These are phyloP conservation scores for Pinus albicaulis DNA, from an alignment of 75 land plant genomes.

Conservation along the genomic window DNA sequence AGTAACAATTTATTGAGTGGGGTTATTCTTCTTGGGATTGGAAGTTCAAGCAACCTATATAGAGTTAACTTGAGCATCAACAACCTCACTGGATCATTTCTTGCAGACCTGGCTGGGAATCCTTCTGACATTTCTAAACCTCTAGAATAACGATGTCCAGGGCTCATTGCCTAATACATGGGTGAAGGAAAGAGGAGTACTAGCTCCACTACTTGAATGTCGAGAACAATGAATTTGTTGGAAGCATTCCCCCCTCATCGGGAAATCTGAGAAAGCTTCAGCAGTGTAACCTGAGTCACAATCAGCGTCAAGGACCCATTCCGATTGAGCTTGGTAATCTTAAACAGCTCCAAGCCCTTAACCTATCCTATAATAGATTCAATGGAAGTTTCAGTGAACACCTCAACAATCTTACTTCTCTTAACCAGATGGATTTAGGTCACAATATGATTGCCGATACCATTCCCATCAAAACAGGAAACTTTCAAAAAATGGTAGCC, in stretches of 20 bases:
- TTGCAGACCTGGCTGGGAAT: slow-evolving; percentile 30
- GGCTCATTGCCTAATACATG: slow-evolving; percentile 54
- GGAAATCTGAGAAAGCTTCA: slow-evolving; percentile 25
- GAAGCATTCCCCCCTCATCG: slow-evolving; percentile 35
- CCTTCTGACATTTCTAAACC: slow-evolving; percentile 40
- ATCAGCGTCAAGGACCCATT: slow-evolving; percentile 49
- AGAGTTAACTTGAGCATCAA: slow-evolving; percentile 78
- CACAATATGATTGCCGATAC: slow-evolving; percentile 34
- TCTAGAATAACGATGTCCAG: slow-evolving; percentile 46
- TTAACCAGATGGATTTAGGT: slow-evolving; percentile 37
- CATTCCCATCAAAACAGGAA: slow-evolving; percentile 33
- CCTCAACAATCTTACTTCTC: slow-evolving; percentile 40
- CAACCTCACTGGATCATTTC: slow-evolving; percentile 41
- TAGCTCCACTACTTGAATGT: slow-evolving; percentile 35
- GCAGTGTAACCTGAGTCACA: slow-evolving; percentile 35
- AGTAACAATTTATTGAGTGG: slow-evolving; percentile 63
- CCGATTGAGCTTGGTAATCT: slow-evolving; percentile 54
- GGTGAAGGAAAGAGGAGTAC: slow-evolving; percentile 19
- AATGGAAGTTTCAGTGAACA: slow-evolving; percentile 41
- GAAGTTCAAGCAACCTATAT: slow-evolving; percentile 48
- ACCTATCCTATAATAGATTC: slow-evolving; percentile 56
- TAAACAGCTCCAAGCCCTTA: slow-evolving; percentile 29
- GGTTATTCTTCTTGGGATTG: slow-evolving; percentile 32
- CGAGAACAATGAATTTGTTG: slow-evolving; percentile 34
- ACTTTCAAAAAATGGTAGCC: slow-evolving; percentile 35